Evolutionary conservation across 257 asterid genomes (phyloP), one percentile per base, ranked within the genome.

Genomic region (Petunia secreta): DNA sequence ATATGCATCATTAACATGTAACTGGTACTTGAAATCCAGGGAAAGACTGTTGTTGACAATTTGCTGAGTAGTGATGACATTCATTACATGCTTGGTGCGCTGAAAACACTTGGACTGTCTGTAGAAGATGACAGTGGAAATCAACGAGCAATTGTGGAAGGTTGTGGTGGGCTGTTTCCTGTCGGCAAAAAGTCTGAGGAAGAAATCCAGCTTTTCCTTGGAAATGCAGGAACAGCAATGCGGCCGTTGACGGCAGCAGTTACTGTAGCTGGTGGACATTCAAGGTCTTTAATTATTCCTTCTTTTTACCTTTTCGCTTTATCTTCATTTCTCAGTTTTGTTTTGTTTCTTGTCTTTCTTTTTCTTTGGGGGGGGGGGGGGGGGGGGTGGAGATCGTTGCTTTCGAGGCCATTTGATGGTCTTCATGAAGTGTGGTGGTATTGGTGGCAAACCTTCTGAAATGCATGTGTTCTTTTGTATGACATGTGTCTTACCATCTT

Each of bases 191-290:
- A 91, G 48, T 83, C 97, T 64, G 85, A 84, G 16, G 95, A 89
- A 41, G 99, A 95, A 85, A 86, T 95, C 77, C 93, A 92, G 77
- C 98, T 95, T 63, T 95, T 95, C 93, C 89, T 95, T 59, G 99
- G 99, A 85, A 95, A 95, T 89, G 99, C 99, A n/a, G 99, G 99
- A 84, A 95, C 99, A 39, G 99, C 98, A 7, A 95, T 95, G 98
- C 97, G 99, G 62, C 98, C 98, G 43, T 84, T 93, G 92, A 94
- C 98, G 80, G 98, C 99, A 79, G 97, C 98, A 81, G 97, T 95
- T 75, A 87, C 91, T 82, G 97, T 92, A 84, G 99, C 97, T 63
- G 99, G 99, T 68, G 98, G 99, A 80, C 85, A 90, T 77, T 81
- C 98, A 52, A 95, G 90, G 99, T 95, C 69, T 84, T 64, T 40